phyloP scores from a whole-genome alignment of 2,329 filamentous ascomycete species.

The Laburnicola sp. region DNA sequence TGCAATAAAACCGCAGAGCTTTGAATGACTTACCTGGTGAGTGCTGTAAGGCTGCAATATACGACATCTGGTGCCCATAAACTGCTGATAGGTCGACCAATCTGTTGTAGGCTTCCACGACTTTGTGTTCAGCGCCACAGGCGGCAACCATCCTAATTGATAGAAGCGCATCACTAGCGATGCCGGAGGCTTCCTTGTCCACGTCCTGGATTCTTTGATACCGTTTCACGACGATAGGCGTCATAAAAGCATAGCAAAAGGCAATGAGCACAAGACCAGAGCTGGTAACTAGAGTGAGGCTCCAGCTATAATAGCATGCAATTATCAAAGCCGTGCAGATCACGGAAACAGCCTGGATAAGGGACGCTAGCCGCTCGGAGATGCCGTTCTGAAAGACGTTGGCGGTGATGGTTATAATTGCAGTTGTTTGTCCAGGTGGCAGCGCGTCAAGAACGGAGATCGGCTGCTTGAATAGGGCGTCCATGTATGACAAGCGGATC shows the following conservation, averaged over 20 bases:
- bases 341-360: slow-evolving; percentile 31
- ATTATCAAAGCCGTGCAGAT: slow-evolving; percentile 28
- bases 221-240: slow-evolving; percentile 22
- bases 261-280: slow-evolving; percentile 27
- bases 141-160: slow-evolving; percentile 31
- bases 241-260: slow-evolving; percentile 24
- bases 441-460: slow-evolving; percentile 31
- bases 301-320: slow-evolving; percentile 32
- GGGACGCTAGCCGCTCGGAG: slow-evolving; percentile 30
- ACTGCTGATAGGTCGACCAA: slow-evolving; percentile 12
- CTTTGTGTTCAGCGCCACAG: slow-evolving; percentile 27
- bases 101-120: slow-evolving; percentile 16
- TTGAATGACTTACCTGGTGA: slow-evolving; percentile 21
- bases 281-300: slow-evolving; percentile 31
- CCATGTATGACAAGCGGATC: slow-evolving; percentile 31
- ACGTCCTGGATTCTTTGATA: slow-evolving; percentile 20
- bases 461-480: slow-evolving; percentile 27
- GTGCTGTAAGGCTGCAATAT: slow-evolving; percentile 23
- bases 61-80: slow-evolving; percentile 20
- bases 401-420: slow-evolving; percentile 33
- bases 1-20: neutral
- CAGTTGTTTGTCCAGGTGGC: slow-evolving; percentile 32
- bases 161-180: slow-evolving; percentile 22
- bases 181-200: slow-evolving; percentile 25
- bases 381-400: slow-evolving; percentile 35